A percentile compares a stretch with the other conserved stretches of the same genome.
Evolutionary conservation across 2,329 filamentous ascomycete species (phyloP).

Genomic region (Paramyrothecium sp.): DNA sequence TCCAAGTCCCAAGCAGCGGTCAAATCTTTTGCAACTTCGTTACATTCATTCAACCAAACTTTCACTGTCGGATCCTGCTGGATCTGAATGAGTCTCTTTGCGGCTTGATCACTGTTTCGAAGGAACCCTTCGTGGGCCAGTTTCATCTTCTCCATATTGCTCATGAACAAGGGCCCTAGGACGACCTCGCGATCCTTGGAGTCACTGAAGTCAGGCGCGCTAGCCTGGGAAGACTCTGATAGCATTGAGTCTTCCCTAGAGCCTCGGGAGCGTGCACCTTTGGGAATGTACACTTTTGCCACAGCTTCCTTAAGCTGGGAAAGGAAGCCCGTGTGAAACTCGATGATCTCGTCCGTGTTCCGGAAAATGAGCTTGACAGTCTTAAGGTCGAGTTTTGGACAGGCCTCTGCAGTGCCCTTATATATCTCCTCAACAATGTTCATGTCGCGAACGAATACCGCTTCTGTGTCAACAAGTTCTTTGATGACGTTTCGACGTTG

Average conservation of each 20-base stretch:
- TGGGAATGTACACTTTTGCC: conserved; percentile 73
- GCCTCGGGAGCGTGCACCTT: conserved; percentile 41
- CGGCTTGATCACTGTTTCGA: conserved; percentile 61
- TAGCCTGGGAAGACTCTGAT: conserved; percentile 37
- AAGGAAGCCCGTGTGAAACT: conserved; percentile 79
- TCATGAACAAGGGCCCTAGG: conserved; percentile 53
- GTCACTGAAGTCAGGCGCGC: conserved; percentile 44
- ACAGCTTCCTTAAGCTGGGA: conserved; percentile 78
- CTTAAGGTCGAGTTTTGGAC: conserved; percentile 73
- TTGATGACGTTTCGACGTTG: conserved; percentile 84
- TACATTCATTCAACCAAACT: conserved; percentile 93
- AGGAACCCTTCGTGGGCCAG: conserved; percentile 60
- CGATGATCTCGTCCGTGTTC: conserved; percentile 87
- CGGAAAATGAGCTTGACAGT: conserved; percentile 90
- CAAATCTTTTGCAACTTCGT: conserved; percentile 86
- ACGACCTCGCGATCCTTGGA: conserved; percentile 50
- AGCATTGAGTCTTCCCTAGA: conserved; percentile 39
- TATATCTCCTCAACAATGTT: conserved; percentile 98
- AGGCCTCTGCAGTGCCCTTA: conserved; percentile 84
- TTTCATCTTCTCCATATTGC: conserved; percentile 61
- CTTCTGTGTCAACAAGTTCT: conserved; percentile 90
- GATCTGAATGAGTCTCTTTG: conserved; percentile 60
- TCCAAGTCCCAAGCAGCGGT: conserved; percentile 94
- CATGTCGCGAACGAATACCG: conserved; percentile 90
- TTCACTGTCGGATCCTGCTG: conserved; percentile 62